Percentiles rank a stretch among this genome's conserved stretches.
These are phyloP conservation scores for Cutaneotrichosporon mucoides DNA, from an alignment of 1,284 basidiomycete species.

Conservation along the genomic window DNA sequence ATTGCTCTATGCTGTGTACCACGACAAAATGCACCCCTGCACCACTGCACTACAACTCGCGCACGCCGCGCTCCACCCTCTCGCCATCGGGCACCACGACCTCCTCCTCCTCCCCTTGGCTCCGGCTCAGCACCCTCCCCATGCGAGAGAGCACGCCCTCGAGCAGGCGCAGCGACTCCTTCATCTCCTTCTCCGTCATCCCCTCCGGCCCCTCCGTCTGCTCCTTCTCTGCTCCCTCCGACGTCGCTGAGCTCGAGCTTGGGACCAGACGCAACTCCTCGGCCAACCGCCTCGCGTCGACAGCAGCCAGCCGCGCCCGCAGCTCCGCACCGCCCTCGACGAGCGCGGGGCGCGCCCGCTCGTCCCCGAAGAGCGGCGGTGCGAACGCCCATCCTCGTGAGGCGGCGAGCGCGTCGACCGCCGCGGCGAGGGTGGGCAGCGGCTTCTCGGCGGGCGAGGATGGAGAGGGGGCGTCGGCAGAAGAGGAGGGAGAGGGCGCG, in stretches of 20 bases:
- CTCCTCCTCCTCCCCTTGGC: constrained; percentile 1
- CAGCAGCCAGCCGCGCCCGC: neutral
- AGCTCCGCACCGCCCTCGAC: neutral
- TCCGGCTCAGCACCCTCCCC: constrained; percentile 6
- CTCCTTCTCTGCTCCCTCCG: no score
- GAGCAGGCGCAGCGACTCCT: neutral
- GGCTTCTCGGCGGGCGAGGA: no score
- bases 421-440: neutral
- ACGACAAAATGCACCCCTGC: no score
- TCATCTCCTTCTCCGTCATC: neutral
- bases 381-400: constrained; percentile 16
- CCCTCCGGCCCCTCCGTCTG: no score
- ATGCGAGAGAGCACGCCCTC: constrained; percentile 6
- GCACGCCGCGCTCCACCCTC: constrained; percentile 18
- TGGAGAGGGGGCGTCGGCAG: no score
- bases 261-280: neutral
- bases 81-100: constrained; percentile 7
- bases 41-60: constrained; percentile 11
- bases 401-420: constrained; percentile 3
- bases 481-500: no score
- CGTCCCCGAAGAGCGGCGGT: constrained; percentile 3
- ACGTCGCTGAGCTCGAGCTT: no score
- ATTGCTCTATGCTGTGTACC: no score
- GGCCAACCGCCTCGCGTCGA: constrained; percentile 2
- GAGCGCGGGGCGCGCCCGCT: neutral